A percentile compares a stretch with the other conserved stretches of the same genome.
Conservation (phyloP, 805 yeast species). For the Ascoidea tarda region DNA sequence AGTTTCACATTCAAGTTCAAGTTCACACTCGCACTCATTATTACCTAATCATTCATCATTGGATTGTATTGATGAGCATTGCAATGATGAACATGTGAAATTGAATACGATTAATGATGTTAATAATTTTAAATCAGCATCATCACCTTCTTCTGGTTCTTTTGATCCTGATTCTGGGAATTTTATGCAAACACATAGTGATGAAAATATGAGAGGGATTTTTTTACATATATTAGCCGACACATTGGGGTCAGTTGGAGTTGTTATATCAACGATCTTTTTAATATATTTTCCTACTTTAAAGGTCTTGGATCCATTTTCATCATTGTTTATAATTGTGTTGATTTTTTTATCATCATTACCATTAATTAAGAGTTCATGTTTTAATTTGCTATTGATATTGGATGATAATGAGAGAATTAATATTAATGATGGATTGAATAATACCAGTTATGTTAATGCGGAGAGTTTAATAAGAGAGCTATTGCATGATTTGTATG, state of each 20-base stretch:
- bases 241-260: conserved; percentile 94
- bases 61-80: conserved; percentile 6
- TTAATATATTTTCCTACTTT: conserved; percentile 53
- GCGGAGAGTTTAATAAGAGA: conserved; percentile 28
- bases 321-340: conserved; percentile 75
- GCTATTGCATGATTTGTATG: conserved; percentile 51
- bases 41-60: conserved; percentile 9
- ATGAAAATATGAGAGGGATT: conserved; percentile 83
- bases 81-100: conserved; percentile 8
- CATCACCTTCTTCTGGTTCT: too few relatives aligned
- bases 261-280: conserved; percentile 75
- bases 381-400: conserved; percentile 54
- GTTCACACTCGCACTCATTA: conserved; percentile 9
- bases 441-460: neutral
- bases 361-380: conserved; percentile 74
- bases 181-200: conserved; percentile 13
- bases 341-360: conserved; percentile 71
- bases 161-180: too few relatives aligned
- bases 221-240: conserved; percentile 91
- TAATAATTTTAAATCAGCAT: too few relatives aligned
- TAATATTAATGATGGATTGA: neutral
- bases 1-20: conserved; percentile 17
- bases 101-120: neutral
- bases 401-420: conserved; percentile 43
- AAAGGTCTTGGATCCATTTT: conserved; percentile 84